Evolutionary conservation across 352 stramenopile species (phyloP).

Genomic region (Pythium pyrilobum): DNA sequence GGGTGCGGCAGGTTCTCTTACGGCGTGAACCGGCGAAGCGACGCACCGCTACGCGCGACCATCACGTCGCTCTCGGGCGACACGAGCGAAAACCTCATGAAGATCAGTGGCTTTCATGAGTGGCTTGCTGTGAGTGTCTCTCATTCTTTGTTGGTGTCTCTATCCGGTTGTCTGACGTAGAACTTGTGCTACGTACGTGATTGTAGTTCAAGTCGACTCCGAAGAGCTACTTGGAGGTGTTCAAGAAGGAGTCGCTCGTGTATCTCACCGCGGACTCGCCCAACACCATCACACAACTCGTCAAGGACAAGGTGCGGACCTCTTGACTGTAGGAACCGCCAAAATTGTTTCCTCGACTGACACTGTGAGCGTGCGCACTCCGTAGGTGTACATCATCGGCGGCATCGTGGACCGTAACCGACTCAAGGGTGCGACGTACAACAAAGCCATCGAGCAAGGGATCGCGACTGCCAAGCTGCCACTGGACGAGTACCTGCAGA

Average conservation of each 20-base stretch:
- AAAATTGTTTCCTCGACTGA: no score
- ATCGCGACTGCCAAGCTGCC: conserved; percentile 91
- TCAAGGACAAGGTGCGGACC: conserved; percentile 62
- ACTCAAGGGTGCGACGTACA: conserved; percentile 91
- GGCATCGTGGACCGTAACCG: conserved; percentile 97
- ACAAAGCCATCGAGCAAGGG: conserved; percentile 87
- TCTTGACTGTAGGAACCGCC: background rate
- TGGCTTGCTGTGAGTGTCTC: conserved; percentile 49
- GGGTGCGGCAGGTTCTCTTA: conserved; percentile 66
- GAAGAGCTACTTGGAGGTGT: conserved; percentile 68
- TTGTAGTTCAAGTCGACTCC: conserved; percentile 49
- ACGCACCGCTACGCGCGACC: conserved; percentile 42
- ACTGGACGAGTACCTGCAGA: conserved; percentile 79
- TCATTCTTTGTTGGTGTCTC: conserved; percentile 3
- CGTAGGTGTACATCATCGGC: conserved; percentile 93
- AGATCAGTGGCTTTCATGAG: conserved; percentile 88
- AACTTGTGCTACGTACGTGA: no score
- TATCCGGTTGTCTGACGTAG: background rate
- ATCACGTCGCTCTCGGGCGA: conserved; percentile 73
- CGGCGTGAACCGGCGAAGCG: conserved; percentile 62
- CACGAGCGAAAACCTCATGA: conserved; percentile 77
- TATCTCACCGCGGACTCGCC: conserved; percentile 95
- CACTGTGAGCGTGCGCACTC: background rate
- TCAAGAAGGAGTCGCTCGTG: conserved; percentile 84
- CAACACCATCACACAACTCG: conserved; percentile 85